Evolutionary conservation across 768 basidiomycete genomes (phyloP), one percentile per base, ranked within the genome.

Genomic region (Lanmaoa pseudosensibilis): DNA sequence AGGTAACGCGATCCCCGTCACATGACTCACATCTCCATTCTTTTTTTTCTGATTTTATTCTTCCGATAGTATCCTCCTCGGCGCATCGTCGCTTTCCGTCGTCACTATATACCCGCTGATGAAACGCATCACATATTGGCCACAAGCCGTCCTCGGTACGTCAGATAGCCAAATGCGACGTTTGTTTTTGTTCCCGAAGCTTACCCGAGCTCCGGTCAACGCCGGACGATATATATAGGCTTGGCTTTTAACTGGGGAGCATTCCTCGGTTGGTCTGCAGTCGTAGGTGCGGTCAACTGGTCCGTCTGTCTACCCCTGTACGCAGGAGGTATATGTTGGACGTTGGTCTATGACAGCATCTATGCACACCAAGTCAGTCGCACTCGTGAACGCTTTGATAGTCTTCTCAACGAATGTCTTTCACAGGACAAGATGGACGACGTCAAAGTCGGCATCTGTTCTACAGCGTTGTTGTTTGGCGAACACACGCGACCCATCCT

Each of bases 211-310:
- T 32, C 32, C 10, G 9, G 32, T 2, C 32, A 2, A 4, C 25
- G 30, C 41, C 45, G n/a, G 34, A 50, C 32, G 30, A 49, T 5
- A 34, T 44, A 4, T 5, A 4, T 5, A 95, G 94, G 95, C 11
- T 80, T 98, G 45, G 87, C 95, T 0, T 99, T 95, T 73, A 98
- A 98, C 73, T 99, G 96, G 96, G 97, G 97, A 18, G 86, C 93
- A 1, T 73, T 99, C 2, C 83, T 98, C 18, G 97, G 97, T 23
- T 98, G 95, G 90, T 95, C 97, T 4, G 95, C 97, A 3, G 86
- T 98, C 5, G 83, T 88, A 1, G 93, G 92, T 2, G 64, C 79
- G 2, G 85, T 88, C 3, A 78, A 96, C 66, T 96, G 93, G 94
- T 69, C 69, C 12, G 83, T 95, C 40, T 92, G 90, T 41, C 73